These are phyloP conservation scores for Crithidia mellificae DNA, from an alignment of 208 protist genomes.

Conservation along the genomic window DNA sequence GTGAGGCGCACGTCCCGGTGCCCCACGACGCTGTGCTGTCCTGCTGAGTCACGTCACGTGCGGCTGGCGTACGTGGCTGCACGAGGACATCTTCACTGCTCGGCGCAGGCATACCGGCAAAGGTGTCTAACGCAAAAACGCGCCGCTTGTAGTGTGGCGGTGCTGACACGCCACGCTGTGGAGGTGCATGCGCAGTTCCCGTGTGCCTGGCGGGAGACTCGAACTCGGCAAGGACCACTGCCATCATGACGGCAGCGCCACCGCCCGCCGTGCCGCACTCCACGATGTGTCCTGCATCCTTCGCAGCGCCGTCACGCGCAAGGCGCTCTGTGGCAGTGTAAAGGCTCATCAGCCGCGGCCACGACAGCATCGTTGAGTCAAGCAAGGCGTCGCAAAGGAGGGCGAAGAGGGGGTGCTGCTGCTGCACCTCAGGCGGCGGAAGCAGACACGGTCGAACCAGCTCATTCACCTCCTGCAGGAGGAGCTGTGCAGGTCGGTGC, in stretches of 20 bases:
- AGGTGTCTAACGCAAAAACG: slow-evolving; percentile 77
- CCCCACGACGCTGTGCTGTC: slow-evolving; percentile 47
- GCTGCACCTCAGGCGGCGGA: slow-evolving; percentile 49
- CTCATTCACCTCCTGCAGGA: slow-evolving; percentile 60
- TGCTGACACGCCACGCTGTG: no score
- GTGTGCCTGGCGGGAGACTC: slow-evolving; percentile 17
- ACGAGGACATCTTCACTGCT: slow-evolving; percentile 32
- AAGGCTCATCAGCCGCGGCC: slow-evolving; percentile 67
- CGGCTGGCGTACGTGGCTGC: neutral
- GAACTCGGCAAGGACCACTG: slow-evolving; percentile 42
- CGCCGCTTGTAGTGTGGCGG: slow-evolving; percentile 8
- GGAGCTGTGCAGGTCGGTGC: slow-evolving; percentile 30
- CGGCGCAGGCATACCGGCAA: slow-evolving; percentile 70
- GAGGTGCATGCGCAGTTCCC: neutral
- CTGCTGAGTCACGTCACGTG: neutral
- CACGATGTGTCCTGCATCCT: slow-evolving; percentile 45
- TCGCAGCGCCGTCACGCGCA: slow-evolving; percentile 2
- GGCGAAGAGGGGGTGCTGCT: slow-evolving; percentile 59
- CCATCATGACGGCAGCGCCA: slow-evolving; percentile 68
- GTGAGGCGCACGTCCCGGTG: slow-evolving; percentile 61
- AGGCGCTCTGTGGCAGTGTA: slow-evolving; percentile 37
- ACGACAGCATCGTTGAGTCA: slow-evolving; percentile 82
- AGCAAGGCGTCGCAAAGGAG: slow-evolving; percentile 68
- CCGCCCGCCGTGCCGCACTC: slow-evolving; percentile 81
- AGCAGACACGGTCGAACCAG: slow-evolving; percentile 38